These are phyloP conservation scores for Penicillium maclennaniae DNA, from an alignment of 495 filamentous ascomycete genomes.

Conservation along the genomic window DNA sequence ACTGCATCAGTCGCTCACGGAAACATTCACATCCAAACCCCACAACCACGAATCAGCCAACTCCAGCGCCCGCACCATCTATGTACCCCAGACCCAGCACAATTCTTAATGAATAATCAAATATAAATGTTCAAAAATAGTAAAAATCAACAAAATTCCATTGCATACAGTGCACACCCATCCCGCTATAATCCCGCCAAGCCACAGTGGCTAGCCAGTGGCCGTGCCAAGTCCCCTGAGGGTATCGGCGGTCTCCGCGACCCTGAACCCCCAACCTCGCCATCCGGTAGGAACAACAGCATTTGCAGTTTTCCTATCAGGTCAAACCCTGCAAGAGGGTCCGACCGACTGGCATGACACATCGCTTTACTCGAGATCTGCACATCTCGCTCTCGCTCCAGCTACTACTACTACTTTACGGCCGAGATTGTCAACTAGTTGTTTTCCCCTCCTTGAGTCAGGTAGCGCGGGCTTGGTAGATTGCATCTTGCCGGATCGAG, in stretches of 20 bases:
- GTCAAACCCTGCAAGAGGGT: not conserved
- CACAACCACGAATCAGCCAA: not conserved
- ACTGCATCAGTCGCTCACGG: too few species aligned
- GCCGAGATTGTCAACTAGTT: not conserved
- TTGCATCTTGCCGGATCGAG: too few species aligned
- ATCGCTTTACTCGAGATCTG: conserved; percentile 14
- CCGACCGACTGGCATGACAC: not conserved
- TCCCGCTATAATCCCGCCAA: conserved; percentile 1
- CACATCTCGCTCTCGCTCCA: too few species aligned
- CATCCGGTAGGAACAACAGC: conserved; percentile 5
- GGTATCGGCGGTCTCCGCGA: conserved; percentile 26
- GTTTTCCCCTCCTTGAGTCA: not conserved
- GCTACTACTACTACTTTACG: not conserved
- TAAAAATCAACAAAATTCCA: not conserved
- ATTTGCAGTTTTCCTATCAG: conserved; percentile 19
- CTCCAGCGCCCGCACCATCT: not conserved
- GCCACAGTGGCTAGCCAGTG: conserved; percentile 6
- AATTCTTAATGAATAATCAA: not conserved
- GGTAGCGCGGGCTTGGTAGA: not conserved
- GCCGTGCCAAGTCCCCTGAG: not conserved
- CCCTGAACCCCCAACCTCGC: conserved; percentile 2
- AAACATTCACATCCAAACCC: not conserved
- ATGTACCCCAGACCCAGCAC: not conserved
- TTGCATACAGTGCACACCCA: not conserved
- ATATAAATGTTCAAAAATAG: too few species aligned